Conservation (phyloP, 2,329 filamentous ascomycete species). For the Sporothrix inflata region DNA sequence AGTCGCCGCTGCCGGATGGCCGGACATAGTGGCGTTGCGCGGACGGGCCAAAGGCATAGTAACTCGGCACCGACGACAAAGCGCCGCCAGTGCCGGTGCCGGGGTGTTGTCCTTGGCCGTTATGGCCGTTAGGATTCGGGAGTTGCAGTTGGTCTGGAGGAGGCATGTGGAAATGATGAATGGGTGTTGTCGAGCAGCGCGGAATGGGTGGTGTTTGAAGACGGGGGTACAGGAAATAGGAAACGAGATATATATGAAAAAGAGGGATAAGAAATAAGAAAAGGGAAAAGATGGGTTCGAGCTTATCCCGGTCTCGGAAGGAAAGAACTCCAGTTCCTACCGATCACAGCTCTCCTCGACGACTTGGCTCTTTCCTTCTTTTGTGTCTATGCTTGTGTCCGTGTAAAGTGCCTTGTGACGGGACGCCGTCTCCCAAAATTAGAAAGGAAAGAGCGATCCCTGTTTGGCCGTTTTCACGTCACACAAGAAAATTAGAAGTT, state of each 20-base stretch:
- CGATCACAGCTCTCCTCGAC: background rate
- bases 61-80: background rate
- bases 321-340: background rate
- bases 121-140: background rate
- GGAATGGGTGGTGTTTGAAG: background rate
- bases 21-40: background rate
- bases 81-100: background rate
- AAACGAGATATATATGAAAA: background rate
- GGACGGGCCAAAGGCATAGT: background rate
- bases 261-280: background rate
- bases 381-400: background rate
- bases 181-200: background rate
- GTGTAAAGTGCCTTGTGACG: background rate
- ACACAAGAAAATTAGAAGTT: background rate
- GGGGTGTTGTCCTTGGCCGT: background rate
- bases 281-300: background rate
- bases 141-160: background rate
- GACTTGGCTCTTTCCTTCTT: background rate
- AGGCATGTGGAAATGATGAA: background rate
- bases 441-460: background rate
- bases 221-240: background rate
- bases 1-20: background rate
- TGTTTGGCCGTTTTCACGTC: background rate
- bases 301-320: constrained; percentile 19
- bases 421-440: background rate